Evolutionary conservation across 2,329 filamentous ascomycete species (phyloP).

Genomic region (Cladobotryum mycophilum): DNA sequence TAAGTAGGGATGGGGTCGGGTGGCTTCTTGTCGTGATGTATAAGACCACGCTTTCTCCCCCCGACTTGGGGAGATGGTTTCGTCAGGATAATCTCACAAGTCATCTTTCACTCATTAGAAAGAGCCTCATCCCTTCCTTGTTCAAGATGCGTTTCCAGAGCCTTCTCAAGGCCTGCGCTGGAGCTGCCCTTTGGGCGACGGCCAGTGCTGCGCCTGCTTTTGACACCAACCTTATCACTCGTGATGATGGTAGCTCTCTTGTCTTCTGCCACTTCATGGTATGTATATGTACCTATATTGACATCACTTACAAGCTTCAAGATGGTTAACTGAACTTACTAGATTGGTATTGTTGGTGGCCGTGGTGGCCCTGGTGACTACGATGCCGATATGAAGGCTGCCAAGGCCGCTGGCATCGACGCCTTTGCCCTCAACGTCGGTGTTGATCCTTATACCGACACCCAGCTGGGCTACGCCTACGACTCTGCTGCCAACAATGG

Average conservation of each 20-base stretch:
- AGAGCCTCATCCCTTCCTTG: neutral
- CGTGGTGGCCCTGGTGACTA: constrained; percentile 37
- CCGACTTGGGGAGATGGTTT: too few species aligned
- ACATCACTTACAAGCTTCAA: too few species aligned
- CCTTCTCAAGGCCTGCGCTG: neutral
- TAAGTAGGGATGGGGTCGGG: too few species aligned
- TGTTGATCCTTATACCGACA: constrained; percentile 35
- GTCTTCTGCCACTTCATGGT: constrained; percentile 21
- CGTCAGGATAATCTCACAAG: too few species aligned
- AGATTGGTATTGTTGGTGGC: constrained; percentile 39
- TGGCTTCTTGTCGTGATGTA: too few species aligned
- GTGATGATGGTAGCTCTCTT: neutral
- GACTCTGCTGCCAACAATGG: constrained; percentile 37
- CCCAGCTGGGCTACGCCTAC: constrained; percentile 42
- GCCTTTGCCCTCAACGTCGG: constrained; percentile 47
- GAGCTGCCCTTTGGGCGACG: neutral
- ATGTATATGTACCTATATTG: constrained; percentile 35
- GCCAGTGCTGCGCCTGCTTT: neutral
- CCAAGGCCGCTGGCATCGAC: constrained; percentile 38
- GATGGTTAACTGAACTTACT: constrained; percentile 16
- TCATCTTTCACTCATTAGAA: neutral
- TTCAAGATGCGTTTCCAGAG: constrained; percentile 1
- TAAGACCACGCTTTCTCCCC: too few species aligned
- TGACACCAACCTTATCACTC: neutral
- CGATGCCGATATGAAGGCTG: constrained; percentile 41